phyloP scores from a whole-genome alignment of 2,329 filamentous ascomycete genomes.

The Aurifilum marmelostoma region DNA sequence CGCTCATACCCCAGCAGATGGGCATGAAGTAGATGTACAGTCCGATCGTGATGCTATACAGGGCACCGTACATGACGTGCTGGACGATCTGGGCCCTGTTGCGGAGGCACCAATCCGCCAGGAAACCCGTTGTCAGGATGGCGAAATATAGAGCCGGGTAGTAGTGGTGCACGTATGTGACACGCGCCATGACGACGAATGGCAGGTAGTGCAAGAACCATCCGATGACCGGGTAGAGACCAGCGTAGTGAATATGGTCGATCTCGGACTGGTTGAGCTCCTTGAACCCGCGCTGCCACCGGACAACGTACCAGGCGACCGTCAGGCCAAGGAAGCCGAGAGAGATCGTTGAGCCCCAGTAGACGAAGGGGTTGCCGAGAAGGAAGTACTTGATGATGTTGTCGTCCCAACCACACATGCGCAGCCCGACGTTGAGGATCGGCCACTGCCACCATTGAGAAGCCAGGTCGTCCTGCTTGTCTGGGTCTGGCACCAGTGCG shows the following conservation, averaged over 20 bases:
- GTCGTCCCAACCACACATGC: conserved; percentile 99
- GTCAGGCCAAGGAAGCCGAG: conserved; percentile 74
- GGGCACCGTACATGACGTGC: conserved; percentile 68
- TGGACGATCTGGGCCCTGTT: conserved; percentile 67
- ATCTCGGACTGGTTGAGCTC: conserved; percentile 81
- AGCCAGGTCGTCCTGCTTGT: conserved; percentile 98
- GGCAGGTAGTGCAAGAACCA: conserved; percentile 97
- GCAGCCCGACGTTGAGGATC: conserved; percentile 88
- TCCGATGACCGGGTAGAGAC: conserved; percentile 85
- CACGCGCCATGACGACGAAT: conserved; percentile 96
- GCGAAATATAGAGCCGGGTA: conserved; percentile 98
- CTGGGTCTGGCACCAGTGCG: conserved; percentile 92
- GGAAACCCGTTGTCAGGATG: conserved; percentile 86
- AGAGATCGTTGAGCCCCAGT: conserved; percentile 88
- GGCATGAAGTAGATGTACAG: conserved; percentile 90
- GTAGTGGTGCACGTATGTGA: conserved; percentile 99
- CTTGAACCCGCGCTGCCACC: conserved; percentile 93
- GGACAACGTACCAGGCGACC: conserved; percentile 81
- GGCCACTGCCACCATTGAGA: conserved; percentile 99
- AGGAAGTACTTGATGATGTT: conserved; percentile 97
- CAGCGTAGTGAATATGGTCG: conserved; percentile 93
- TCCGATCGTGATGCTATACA: conserved; percentile 76
- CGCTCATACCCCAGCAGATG: conserved; percentile 95
- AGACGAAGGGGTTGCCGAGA: conserved; percentile 92
- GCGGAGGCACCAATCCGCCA: conserved; percentile 79